Conservation (phyloP, 495 filamentous ascomycete species). For the Parathielavia hyrcaniae region DNA sequence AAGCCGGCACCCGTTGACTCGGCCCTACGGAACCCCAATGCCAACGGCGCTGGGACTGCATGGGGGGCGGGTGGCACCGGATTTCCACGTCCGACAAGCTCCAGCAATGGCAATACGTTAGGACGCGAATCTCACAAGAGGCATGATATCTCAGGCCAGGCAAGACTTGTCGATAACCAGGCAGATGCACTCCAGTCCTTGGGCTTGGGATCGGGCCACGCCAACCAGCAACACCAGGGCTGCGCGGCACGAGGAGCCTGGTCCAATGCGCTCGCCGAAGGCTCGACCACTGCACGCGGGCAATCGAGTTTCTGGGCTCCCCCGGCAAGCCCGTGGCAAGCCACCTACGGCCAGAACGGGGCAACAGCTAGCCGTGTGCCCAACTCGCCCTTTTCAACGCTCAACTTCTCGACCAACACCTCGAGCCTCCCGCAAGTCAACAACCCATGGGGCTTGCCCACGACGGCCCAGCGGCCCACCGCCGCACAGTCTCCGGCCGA, state of each 20-base stretch:
- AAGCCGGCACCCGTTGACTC: constrained; percentile 28
- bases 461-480: constrained; percentile 6
- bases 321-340: constrained; percentile 7
- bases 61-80: constrained; percentile 13
- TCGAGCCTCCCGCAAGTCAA: constrained; percentile 30
- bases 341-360: neutral
- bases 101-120: constrained; percentile 15
- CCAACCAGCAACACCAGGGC: constrained; percentile 1
- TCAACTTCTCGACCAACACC: constrained; percentile 20
- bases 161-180: neutral
- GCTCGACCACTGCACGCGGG: neutral
- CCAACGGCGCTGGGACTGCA: neutral
- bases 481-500: constrained; percentile 7
- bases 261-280: constrained; percentile 3
- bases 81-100: constrained; percentile 21
- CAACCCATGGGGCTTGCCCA: constrained; percentile 28
- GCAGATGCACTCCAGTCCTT: neutral
- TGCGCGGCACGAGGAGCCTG: constrained; percentile 10
- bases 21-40: constrained; percentile 1
- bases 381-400: constrained; percentile 22
- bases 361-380: neutral
- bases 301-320: constrained; percentile 16
- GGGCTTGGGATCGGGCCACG: neutral
- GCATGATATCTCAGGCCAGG: neutral
- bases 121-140: neutral